Conservation (phyloP, 805 yeast genomes). For the Myxozyma lipomycoides region DNA sequence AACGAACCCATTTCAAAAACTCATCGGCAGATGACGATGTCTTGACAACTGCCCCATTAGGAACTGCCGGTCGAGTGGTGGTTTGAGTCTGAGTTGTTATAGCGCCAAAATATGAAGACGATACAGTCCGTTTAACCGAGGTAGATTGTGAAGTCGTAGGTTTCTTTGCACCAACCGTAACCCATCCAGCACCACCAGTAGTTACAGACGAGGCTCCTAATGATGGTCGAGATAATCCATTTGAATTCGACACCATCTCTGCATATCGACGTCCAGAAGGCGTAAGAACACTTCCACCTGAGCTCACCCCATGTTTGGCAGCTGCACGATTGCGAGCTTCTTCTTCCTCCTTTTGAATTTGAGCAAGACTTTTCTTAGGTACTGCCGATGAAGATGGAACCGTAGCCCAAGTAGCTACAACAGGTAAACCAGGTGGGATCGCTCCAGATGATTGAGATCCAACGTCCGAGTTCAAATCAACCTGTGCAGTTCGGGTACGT, state of each 20-base stretch:
- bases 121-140: slow-evolving; percentile 1
- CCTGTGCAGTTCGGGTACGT: slow-evolving; percentile 2
- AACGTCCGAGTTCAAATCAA: slow-evolving; percentile 1
- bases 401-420: slow-evolving; percentile 32
- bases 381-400: slow-evolving; percentile 24
- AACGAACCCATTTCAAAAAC: slow-evolving; percentile 42
- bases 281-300: slow-evolving; percentile 9
- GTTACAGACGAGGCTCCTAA: slow-evolving; percentile 13
- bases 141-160: slow-evolving; percentile 4
- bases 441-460: slow-evolving; percentile 7
- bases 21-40: slow-evolving; percentile 34
- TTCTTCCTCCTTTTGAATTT: slow-evolving; percentile 41
- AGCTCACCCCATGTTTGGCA: slow-evolving; percentile 7
- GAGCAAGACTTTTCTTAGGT: slow-evolving; percentile 36
- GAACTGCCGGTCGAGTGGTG: slow-evolving; percentile 3
- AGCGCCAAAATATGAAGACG: slow-evolving; percentile 2
- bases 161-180: slow-evolving; percentile 52
- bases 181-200: slow-evolving; percentile 31
- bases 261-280: slow-evolving; percentile 19
- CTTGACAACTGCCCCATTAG: slow-evolving; percentile 4
- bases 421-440: slow-evolving; percentile 29
- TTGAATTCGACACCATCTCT: slow-evolving; percentile 14
- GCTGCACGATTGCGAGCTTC: slow-evolving; percentile 29
- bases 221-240: background rate
- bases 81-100: slow-evolving; percentile 3